Evolutionary conservation across 2,329 filamentous ascomycete species (phyloP), one percentile per base, ranked within the genome.

Genomic region (Elsinoe necatrix): DNA sequence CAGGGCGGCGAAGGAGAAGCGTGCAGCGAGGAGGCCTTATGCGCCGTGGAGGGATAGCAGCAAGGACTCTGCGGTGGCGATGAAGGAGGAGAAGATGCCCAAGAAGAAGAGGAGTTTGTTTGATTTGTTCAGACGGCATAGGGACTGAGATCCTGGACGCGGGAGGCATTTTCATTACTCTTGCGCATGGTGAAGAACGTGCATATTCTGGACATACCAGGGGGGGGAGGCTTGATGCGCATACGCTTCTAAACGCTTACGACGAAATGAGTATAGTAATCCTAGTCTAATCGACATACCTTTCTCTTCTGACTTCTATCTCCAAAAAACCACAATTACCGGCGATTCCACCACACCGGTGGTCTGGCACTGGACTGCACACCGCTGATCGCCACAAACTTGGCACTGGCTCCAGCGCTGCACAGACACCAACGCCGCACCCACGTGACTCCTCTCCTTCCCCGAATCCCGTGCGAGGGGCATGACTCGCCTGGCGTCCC

Each of bases 41-140:
- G 41, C 41, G 41, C 29, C 34, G 29, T 52, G 25, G 29, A 37
- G 25, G 48, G 29, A 34, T 23, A 23, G 21, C 29, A 34, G 25
- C 12, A 39, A 41, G n/a, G 54, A 56, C 42, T 56, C 54, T 41
- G 54, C 54, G 11, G 25, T 50, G 14, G 45, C 25, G 25, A 2
- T 50, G 25, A 34, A 35, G 31, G 34, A 14, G 48, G 29, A 14
- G 48, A 52, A 25, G 29, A 29, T 11, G 3, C 48, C 31, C 7
- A 52, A 52, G 48, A 35, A 34, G 48, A 52, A 20, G 48, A 52
- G 29, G 48, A 52, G 48, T 25, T 39, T 52, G 48, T 52, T 52
- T 52, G 48, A 52, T 52, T 34, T 52, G 48, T 52, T 52, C 20
- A 52, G 48, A 18, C 27, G 48, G 48, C 27, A 35, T 31, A 50